Evolutionary conservation across 1,139 yeast genomes (phyloP), one percentile per base, ranked within the genome.

Genomic region (Meyerozyma athensensis): DNA sequence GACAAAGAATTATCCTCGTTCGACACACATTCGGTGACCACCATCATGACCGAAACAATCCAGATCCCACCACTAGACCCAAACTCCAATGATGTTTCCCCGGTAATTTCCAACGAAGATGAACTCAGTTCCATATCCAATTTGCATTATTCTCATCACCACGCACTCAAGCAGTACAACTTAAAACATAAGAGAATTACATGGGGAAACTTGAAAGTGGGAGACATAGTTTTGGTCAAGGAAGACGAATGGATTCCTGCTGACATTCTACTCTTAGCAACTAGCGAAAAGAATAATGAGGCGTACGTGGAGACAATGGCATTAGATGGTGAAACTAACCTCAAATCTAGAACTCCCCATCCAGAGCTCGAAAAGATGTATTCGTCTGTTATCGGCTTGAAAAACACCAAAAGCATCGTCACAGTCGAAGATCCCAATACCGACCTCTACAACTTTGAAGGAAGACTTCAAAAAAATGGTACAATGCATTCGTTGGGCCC

Each of bases 291-390:
- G 26, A 76, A 79, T 41, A 85, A 82, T 40, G 86, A 82, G 47
- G 83, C 95, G 1, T 86, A 79, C 49, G 80, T 90, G 18, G 99
- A 92, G 59, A 92, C 99, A 0, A 90, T 92, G 92, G 98, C 96
- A 1, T 68, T 92, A 35, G 98, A 92, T 59, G 99, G 99, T 36
- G 98, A 92, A 59, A 92, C 97, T 0, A 90, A 89, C 53, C 67
- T 92, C 44, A 92, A 92, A 58, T 72, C 86, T 5, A 80, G 78
- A 49, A 64, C 65, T 18, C 86, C 96, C 0, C 83, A 83, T 43
- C 66, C 74, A 1, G 86, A 81, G 41, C 45, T 86, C 5, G 69
- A 80, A 12, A 70, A 73, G 24, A 44, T 56, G 12, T 64, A 80
- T 30, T 63, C 72, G 8, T 66, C 71, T 6, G 81, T 78, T 0